phyloP scores from a whole-genome alignment of 1,284 basidiomycete genomes.

The Tranzscheliella williamsii region DNA sequence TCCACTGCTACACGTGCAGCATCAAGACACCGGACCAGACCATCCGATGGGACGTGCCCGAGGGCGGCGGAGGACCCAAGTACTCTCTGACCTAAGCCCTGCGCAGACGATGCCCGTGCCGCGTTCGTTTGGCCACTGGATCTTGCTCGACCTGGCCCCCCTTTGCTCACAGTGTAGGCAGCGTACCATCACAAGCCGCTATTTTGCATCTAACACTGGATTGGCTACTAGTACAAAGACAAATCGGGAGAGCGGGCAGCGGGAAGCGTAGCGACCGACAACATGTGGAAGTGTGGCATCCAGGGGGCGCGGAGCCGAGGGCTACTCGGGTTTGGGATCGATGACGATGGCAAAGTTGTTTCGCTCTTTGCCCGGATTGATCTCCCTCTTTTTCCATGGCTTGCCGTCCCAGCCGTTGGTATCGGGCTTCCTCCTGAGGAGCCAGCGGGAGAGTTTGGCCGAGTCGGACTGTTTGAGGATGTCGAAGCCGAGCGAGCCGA shows the following conservation, averaged over 20 bases:
- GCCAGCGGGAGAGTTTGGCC: constrained; percentile 61
- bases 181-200: too few relatives aligned
- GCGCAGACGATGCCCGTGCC: too few relatives aligned
- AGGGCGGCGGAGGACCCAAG: constrained; percentile 60
- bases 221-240: constrained; percentile 19
- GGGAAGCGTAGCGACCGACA: too few relatives aligned
- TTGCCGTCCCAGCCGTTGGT: constrained; percentile 53
- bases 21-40: constrained; percentile 59
- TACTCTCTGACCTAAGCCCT: constrained; percentile 47
- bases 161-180: too few relatives aligned
- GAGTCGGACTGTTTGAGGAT: constrained; percentile 59
- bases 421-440: constrained; percentile 40
- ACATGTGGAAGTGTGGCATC: too few relatives aligned
- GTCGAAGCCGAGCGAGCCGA: constrained; percentile 60
- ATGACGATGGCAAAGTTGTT: constrained; percentile 62
- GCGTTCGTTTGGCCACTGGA: too few relatives aligned
- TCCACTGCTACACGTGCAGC: constrained; percentile 60
- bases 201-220: too few relatives aligned
- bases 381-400: constrained; percentile 58
- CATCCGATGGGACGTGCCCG: constrained; percentile 56
- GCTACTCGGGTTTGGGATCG: constrained; percentile 15
- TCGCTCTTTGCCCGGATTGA: constrained; percentile 54
- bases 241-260: too few relatives aligned
- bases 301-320: too few relatives aligned
- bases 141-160: too few relatives aligned